Evolutionary conservation across 495 filamentous ascomycete genomes (phyloP).

Genomic region (Tuber brumale): DNA sequence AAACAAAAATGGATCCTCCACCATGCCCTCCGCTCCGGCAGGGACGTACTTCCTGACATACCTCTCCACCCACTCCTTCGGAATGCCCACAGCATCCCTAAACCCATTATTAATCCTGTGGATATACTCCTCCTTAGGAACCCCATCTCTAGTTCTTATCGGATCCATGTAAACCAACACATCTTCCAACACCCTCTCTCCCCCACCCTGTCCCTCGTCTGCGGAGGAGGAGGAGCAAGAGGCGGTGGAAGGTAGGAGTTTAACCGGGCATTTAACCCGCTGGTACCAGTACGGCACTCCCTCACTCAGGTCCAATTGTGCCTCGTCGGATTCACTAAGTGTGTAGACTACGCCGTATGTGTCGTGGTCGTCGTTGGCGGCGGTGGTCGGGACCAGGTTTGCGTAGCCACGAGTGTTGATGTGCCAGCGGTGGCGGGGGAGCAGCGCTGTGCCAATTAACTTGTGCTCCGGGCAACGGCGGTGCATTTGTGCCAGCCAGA

Average conservation of each 20-base stretch:
- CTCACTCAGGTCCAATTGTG: conserved; percentile 49
- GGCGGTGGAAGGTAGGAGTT: conserved; percentile 18
- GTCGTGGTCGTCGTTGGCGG: conserved; percentile 25
- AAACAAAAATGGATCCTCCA: conserved; percentile 33
- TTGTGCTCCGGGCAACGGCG: conserved; percentile 53
- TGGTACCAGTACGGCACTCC: conserved; percentile 56
- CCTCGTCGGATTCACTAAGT: conserved; percentile 47
- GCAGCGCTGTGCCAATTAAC: conserved; percentile 48
- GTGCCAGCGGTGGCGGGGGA: conserved; percentile 57
- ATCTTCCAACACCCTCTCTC: conserved; percentile 34
- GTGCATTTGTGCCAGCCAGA: conserved; percentile 61
- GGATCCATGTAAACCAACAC: conserved; percentile 56
- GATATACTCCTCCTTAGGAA: conserved; percentile 59
- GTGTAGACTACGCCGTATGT: conserved; percentile 54
- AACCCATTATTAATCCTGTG: conserved; percentile 62
- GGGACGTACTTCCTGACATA: conserved; percentile 57
- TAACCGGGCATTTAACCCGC: conserved; percentile 29
- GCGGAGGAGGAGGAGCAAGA: conserved; percentile 9
- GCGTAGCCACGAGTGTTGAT: conserved; percentile 65
- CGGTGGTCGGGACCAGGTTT: conserved; percentile 52
- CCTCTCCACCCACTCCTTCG: conserved; percentile 51
- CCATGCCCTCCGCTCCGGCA: conserved; percentile 3
- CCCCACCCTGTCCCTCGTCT: conserved; percentile 8
- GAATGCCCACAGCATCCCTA: conserved; percentile 57
- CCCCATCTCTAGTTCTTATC: conserved; percentile 41